Conservation (phyloP, 768 basidiomycete genomes). For the Naganishia vaughanmartiniae region DNA sequence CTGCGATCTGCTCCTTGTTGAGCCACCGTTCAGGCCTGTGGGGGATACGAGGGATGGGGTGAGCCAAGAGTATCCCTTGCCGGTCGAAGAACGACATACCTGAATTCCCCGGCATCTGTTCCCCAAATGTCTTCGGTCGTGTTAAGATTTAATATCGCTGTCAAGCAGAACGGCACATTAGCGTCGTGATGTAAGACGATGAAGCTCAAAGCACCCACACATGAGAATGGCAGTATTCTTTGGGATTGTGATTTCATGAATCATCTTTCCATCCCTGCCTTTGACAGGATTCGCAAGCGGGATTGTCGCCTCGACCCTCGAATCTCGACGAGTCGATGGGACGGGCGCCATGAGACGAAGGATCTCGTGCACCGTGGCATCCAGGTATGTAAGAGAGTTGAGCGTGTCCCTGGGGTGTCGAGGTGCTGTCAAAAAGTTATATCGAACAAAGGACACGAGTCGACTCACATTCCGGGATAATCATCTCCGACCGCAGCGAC, state of each 20-base stretch:
- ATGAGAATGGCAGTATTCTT: slow-evolving; percentile 47
- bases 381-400: slow-evolving; percentile 65
- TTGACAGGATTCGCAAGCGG: slow-evolving; percentile 45
- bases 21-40: slow-evolving; percentile 36
- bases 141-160: slow-evolving; percentile 50
- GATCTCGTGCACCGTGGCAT: slow-evolving; percentile 62
- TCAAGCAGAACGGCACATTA: too few species aligned
- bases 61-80: neutral
- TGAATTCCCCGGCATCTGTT: slow-evolving; percentile 45
- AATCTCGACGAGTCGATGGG: slow-evolving; percentile 41
- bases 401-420: slow-evolving; percentile 59
- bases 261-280: slow-evolving; percentile 46
- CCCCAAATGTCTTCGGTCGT: slow-evolving; percentile 47
- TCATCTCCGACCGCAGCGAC: slow-evolving; percentile 55
- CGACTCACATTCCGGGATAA: slow-evolving; percentile 45
- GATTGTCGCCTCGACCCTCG: slow-evolving; percentile 35
- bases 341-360: slow-evolving; percentile 44
- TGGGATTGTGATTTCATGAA: slow-evolving; percentile 39
- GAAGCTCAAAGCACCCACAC: slow-evolving; percentile 39
- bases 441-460: neutral
- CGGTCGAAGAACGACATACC: slow-evolving; percentile 32
- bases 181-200: neutral
- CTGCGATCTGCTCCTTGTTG: slow-evolving; percentile 24
- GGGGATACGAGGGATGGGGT: neutral
- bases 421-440: neutral